These are phyloP conservation scores for Eragrostis curvula DNA, from an alignment of 176 grass and related monocot genomes.

Conservation along the genomic window DNA sequence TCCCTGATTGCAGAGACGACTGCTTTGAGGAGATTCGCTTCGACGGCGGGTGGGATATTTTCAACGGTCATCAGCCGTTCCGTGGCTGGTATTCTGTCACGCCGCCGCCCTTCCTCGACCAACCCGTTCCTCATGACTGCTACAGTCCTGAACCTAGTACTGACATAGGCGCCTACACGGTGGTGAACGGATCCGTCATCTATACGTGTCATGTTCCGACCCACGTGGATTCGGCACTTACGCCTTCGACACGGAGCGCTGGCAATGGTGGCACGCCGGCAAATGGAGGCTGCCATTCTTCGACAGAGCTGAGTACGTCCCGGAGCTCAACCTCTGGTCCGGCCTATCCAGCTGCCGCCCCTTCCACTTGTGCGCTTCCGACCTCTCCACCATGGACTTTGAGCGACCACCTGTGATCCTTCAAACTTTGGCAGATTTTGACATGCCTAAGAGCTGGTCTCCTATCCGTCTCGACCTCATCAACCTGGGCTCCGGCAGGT, in stretches of 20 bases:
- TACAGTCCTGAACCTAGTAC: no score
- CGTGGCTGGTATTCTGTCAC: neutral
- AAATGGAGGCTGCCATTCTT: neutral
- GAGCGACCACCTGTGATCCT: neutral
- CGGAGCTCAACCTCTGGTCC: slow-evolving; percentile 2
- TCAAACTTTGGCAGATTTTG: neutral
- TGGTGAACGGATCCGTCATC: neutral
- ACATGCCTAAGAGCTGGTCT: neutral
- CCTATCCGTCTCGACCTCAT: neutral
- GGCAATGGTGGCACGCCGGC: neutral
- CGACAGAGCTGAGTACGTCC: slow-evolving; percentile 1
- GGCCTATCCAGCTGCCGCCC: neutral
- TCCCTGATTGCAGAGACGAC: neutral
- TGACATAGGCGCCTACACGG: neutral
- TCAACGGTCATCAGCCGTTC: neutral
- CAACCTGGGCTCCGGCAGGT: slow-evolving; percentile 21
- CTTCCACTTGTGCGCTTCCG: neutral
- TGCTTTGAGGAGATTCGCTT: neutral
- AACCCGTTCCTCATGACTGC: neutral
- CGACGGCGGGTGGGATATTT: neutral
- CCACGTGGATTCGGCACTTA: neutral
- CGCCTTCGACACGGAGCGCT: neutral
- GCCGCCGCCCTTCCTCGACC: neutral
- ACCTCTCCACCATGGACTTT: neutral
- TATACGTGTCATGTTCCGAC: neutral